Evolutionary conservation across 768 basidiomycete species (phyloP).

Genomic region (Tubosaeta sp.): DNA sequence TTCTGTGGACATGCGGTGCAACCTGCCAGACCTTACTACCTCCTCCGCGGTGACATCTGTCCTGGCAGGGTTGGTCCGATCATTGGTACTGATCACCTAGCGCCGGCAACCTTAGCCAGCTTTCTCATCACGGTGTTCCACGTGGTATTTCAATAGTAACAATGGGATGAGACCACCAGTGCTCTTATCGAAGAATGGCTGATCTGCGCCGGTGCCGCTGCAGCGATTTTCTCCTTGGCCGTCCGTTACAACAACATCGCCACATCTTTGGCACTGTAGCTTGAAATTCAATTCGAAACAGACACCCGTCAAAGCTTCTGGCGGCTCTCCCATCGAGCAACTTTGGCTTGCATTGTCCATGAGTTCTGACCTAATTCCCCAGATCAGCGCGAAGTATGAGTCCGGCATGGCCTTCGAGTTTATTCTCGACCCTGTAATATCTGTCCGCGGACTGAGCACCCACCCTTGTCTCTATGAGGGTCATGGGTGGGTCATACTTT

Average conservation of each 20-base stretch:
- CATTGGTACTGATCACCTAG: no score
- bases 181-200: not conserved
- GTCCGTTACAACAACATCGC: not conserved
- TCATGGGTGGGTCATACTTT: not conserved
- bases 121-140: not conserved
- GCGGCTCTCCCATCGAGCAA: no score
- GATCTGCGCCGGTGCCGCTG: not conserved
- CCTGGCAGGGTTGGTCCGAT: not conserved
- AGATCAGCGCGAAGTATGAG: not conserved
- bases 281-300: not conserved
- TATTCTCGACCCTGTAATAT: not conserved
- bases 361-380: not conserved
- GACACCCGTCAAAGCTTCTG: not conserved
- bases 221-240: not conserved
- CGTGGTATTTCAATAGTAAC: not conserved
- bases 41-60: not conserved
- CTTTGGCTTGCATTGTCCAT: no score
- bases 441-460: conserved; percentile 15
- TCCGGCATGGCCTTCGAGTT: not conserved
- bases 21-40: no score
- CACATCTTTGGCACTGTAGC: no score
- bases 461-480: conserved; percentile 1
- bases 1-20: no score
- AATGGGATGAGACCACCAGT: not conserved
- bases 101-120: not conserved